These are phyloP conservation scores for Penicillium sp. DNA, from an alignment of 2,329 filamentous ascomycete genomes.

Conservation along the genomic window DNA sequence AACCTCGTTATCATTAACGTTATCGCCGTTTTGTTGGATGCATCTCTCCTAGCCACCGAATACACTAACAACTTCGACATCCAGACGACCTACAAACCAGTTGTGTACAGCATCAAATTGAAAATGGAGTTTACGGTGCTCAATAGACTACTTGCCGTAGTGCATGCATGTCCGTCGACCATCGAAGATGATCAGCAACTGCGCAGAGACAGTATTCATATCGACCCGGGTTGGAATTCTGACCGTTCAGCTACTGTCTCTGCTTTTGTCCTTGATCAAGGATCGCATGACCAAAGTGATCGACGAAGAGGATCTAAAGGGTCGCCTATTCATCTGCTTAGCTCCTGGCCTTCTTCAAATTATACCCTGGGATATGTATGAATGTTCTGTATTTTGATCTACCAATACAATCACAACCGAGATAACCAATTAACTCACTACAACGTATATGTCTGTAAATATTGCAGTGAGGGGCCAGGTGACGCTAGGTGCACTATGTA, in stretches of 20 bases:
- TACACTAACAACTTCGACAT: constrained; percentile 41
- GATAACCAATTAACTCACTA: no score
- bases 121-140: constrained; percentile 59
- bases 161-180: constrained; percentile 11
- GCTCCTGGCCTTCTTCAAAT: no score
- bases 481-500: no score
- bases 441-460: no score
- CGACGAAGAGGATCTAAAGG: neutral
- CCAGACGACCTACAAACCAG: constrained; percentile 40
- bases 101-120: constrained; percentile 36
- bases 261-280: neutral
- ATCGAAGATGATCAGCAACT: constrained; percentile 9
- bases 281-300: neutral
- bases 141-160: constrained; percentile 40
- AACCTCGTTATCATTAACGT: constrained; percentile 42
- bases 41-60: constrained; percentile 39
- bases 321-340: no score
- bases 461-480: no score
- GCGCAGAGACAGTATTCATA: constrained; percentile 8
- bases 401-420: no score
- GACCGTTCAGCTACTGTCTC: constrained; percentile 1
- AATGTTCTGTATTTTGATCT: no score
- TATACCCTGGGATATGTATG: no score
- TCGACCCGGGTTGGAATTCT: constrained; percentile 12
- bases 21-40: constrained; percentile 48